Conservation (phyloP, 148 eudicot species). For the Polygonum aviculare region DNA sequence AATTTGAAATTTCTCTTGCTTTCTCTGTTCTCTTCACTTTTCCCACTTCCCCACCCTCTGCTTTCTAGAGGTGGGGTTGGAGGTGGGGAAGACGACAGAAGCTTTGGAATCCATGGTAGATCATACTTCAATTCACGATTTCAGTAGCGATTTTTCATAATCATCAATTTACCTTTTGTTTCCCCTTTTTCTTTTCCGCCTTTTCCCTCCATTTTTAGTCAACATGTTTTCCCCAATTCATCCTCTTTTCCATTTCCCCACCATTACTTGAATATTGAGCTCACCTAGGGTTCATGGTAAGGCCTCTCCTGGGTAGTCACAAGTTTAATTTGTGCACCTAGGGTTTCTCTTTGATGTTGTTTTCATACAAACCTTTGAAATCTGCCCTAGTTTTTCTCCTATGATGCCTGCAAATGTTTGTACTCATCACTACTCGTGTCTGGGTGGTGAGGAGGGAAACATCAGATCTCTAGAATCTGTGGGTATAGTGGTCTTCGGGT, state of each 20-base stretch:
- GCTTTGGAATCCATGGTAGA: too few species aligned
- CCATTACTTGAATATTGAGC: neutral
- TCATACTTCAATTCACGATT: too few species aligned
- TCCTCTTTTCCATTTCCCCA: neutral
- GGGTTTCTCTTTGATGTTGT: too few species aligned
- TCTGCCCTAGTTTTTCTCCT: neutral
- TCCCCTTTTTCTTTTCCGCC: neutral
- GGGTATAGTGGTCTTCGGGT: too few species aligned
- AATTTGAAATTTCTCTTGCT: neutral
- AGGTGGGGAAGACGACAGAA: too few species aligned
- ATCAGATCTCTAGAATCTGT: too few species aligned
- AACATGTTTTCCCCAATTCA: too few species aligned
- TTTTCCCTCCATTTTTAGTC: neutral
- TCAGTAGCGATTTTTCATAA: neutral
- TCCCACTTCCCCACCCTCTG: neutral
- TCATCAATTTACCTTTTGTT: neutral
- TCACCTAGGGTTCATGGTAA: neutral
- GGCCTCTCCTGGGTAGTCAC: too few species aligned
- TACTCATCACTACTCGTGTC: too few species aligned
- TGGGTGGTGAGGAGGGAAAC: too few species aligned
- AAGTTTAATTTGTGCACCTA: too few species aligned
- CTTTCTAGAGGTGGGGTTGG: neutral
- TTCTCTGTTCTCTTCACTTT: neutral
- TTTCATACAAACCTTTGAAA: neutral
- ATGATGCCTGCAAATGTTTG: neutral